A percentile compares a stretch with the other conserved stretches of the same genome.
Evolutionary conservation across 1,139 yeast species (phyloP).

Genomic region (Yamadazyma trypodendri): DNA sequence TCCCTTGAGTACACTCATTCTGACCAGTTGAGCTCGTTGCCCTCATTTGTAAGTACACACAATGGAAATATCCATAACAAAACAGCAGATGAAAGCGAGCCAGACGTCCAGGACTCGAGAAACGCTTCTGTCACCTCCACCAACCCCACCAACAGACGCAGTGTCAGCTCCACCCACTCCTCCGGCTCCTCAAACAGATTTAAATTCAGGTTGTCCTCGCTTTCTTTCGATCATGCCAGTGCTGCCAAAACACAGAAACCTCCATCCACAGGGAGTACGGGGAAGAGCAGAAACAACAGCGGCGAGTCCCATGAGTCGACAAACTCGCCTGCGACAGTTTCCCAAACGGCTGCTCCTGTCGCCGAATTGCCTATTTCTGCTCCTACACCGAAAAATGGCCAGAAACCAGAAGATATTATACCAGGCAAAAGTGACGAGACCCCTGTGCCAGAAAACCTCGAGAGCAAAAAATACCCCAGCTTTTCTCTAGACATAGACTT

Average conservation of each 20-base stretch:
- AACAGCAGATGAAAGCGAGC: slow-evolving; percentile 1
- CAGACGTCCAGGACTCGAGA: slow-evolving; percentile 4
- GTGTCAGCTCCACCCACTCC: slow-evolving; percentile 21
- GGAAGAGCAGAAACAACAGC: slow-evolving; percentile 8
- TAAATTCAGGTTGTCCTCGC: slow-evolving; percentile 39
- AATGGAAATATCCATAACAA: slow-evolving; percentile 1
- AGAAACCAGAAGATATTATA: background rate
- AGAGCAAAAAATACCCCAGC: background rate
- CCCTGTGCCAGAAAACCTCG: background rate
- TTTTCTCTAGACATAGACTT: slow-evolving; percentile 39
- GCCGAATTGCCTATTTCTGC: too few species aligned
- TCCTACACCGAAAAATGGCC: slow-evolving; percentile 4
- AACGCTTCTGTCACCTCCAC: slow-evolving; percentile 7
- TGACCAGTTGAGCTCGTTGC: slow-evolving; percentile 8
- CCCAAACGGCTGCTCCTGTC: too few species aligned
- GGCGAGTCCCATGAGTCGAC: slow-evolving; percentile 7
- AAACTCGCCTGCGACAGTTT: slow-evolving; percentile 6
- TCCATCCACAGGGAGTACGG: slow-evolving; percentile 4
- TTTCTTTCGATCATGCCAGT: slow-evolving; percentile 30
- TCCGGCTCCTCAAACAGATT: slow-evolving; percentile 23
- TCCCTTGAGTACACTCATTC: background rate
- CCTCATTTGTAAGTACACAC: background rate
- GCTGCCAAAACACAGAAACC: slow-evolving; percentile 10
- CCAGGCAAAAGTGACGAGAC: background rate
- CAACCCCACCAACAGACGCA: slow-evolving; percentile 14